Percentiles rank a stretch among this genome's conserved stretches.
phyloP scores from a whole-genome alignment of 192 early-diverging fungal genomes.

The Dimargaris verticillata region DNA sequence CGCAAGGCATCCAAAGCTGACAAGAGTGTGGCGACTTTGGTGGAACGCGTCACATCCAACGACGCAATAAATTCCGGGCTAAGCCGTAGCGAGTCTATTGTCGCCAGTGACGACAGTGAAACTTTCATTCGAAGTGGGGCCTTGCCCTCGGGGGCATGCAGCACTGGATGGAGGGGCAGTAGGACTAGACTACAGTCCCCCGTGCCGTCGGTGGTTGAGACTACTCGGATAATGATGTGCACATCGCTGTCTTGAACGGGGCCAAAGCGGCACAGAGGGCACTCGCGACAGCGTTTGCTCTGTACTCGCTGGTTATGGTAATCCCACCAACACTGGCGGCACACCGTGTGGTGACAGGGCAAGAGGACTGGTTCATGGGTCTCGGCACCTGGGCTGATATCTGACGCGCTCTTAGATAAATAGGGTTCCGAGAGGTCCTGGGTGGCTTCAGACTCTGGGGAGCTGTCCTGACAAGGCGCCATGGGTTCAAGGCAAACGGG shows the following conservation, averaged over 20 bases:
- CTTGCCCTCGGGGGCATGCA: too few species aligned
- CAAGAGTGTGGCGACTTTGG: not conserved
- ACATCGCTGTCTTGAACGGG: too few species aligned
- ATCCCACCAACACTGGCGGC: slow-evolving; percentile 31
- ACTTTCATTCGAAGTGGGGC: too few species aligned
- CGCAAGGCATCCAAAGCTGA: not conserved
- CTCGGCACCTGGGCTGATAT: not conserved
- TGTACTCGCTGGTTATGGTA: not conserved
- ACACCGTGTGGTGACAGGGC: slow-evolving; percentile 39
- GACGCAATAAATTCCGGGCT: not conserved
- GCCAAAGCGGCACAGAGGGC: too few species aligned
- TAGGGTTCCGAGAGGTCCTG: not conserved
- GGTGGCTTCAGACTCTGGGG: not conserved
- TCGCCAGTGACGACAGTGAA: not conserved
- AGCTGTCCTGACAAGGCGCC: not conserved
- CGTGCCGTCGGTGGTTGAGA: too few species aligned
- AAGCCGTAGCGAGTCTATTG: not conserved
- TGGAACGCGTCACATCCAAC: not conserved
- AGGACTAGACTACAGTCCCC: too few species aligned
- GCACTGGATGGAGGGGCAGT: too few species aligned
- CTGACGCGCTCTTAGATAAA: not conserved
- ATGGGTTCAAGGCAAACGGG: slow-evolving; percentile 34
- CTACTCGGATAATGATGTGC: too few species aligned
- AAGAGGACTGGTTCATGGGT: slow-evolving; percentile 13
- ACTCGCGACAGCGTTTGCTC: too few species aligned